These are phyloP conservation scores for Apiospora kogelbergensis DNA, from an alignment of 2,329 filamentous ascomycete genomes.

Conservation along the genomic window DNA sequence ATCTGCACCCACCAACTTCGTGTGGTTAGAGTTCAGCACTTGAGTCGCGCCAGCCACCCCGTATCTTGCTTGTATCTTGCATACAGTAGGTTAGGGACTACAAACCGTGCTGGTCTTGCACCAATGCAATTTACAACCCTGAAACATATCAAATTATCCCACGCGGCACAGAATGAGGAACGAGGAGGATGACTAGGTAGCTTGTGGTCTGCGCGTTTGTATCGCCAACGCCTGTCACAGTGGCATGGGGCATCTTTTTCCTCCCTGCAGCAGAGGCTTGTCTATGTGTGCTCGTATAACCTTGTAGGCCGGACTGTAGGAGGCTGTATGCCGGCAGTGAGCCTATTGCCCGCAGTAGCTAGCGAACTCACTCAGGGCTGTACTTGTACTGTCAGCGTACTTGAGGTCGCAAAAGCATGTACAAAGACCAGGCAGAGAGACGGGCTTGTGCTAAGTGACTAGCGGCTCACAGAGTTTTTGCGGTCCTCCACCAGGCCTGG, in stretches of 20 bases:
- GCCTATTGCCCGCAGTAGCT: not conserved
- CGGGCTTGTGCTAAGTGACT: conserved; percentile 9
- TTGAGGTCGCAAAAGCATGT: conserved; percentile 1
- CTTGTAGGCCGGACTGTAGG: not conserved
- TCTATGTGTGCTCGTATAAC: not conserved
- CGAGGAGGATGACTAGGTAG: not conserved
- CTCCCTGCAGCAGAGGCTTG: not conserved
- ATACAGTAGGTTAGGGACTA: not conserved
- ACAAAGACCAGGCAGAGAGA: not conserved
- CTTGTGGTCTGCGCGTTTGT: not conserved
- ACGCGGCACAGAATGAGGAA: not conserved
- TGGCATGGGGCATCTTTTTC: not conserved
- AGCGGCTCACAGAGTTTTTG: conserved; percentile 20
- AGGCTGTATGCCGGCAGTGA: not conserved
- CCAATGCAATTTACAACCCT: not conserved
- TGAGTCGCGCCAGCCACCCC: conserved; percentile 1
- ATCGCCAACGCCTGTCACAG: too few species aligned
- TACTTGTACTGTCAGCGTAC: not conserved
- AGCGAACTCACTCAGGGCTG: not conserved
- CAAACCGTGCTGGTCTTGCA: not conserved
- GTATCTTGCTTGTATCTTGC: conserved; percentile 2
- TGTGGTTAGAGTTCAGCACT: not conserved
- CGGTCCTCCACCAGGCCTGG: conserved; percentile 15
- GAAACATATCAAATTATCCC: conserved; percentile 2
- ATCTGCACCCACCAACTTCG: not conserved